Evolutionary conservation across 495 filamentous ascomycete genomes (phyloP).

Genomic region (Penicillium manginii): DNA sequence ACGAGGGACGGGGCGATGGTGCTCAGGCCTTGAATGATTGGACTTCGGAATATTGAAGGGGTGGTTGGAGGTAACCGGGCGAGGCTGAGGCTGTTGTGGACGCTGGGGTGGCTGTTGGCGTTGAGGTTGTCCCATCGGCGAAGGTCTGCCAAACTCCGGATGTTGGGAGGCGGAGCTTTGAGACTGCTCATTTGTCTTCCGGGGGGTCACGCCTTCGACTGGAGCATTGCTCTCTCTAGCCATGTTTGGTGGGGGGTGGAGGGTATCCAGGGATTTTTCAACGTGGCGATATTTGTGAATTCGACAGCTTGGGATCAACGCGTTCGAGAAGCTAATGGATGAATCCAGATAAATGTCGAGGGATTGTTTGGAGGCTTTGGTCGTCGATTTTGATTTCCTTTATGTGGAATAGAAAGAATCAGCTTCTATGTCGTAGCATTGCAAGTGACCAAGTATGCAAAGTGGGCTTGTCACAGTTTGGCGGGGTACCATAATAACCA

Average conservation of each 20-base stretch:
- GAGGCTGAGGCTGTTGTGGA: conserved; percentile 40
- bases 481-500: not conserved
- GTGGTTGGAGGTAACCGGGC: conserved; percentile 38
- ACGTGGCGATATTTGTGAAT: not conserved
- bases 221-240: conserved; percentile 49
- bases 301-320: not conserved
- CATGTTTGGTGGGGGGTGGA: conserved; percentile 28
- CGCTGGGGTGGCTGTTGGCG: conserved; percentile 40
- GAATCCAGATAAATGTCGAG: not conserved
- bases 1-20: conserved; percentile 42
- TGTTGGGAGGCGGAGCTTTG: conserved; percentile 32
- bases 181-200: conserved; percentile 33
- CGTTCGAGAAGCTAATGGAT: not conserved
- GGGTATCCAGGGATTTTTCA: not conserved
- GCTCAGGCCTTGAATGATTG: conserved; percentile 51
- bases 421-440: not conserved
- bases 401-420: not conserved
- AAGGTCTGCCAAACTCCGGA: conserved; percentile 64
- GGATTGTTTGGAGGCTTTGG: not conserved
- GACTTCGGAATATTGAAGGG: conserved; percentile 58
- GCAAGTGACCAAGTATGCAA: not conserved
- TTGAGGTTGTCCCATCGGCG: conserved; percentile 51
- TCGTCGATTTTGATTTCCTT: not conserved
- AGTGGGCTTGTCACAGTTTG: not conserved
- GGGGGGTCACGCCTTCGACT: conserved; percentile 36